Evolutionary conservation across 139 green algal genomes (phyloP).

Genomic region (Chlorella vulgaris): DNA sequence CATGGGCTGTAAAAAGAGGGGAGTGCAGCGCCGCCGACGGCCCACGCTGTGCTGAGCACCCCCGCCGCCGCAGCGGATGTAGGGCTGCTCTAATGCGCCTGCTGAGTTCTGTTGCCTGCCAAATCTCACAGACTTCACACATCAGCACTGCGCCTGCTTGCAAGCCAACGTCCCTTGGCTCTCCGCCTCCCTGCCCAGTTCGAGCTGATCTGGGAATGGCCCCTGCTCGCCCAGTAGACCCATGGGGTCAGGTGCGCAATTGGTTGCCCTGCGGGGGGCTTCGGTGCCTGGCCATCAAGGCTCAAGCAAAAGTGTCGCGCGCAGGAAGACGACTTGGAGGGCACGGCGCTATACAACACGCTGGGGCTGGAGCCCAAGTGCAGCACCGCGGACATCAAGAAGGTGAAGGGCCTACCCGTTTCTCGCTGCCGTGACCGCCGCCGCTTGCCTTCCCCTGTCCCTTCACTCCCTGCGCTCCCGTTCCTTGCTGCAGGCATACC

Average conservation of each 20-base stretch:
- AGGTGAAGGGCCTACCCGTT: slow-evolving; percentile 20
- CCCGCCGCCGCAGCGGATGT: no score
- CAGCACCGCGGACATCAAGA: slow-evolving; percentile 50
- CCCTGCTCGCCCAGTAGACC: slow-evolving; percentile 9
- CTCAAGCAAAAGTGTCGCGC: no score
- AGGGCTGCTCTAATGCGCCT: no score
- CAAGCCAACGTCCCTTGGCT: neutral
- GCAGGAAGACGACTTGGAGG: slow-evolving; percentile 68
- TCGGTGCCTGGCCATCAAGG: no score
- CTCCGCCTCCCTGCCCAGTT: neutral
- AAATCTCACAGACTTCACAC: neutral
- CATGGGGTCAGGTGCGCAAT: slow-evolving; percentile 40
- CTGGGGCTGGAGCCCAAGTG: slow-evolving; percentile 44
- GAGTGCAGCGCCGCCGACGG: no score
- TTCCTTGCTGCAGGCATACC: slow-evolving; percentile 59
- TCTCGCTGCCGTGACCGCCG: neutral
- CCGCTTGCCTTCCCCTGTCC: slow-evolving; percentile 4
- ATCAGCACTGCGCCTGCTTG: neutral
- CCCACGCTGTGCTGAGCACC: no score
- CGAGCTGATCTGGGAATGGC: neutral
- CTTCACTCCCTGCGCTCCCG: no score
- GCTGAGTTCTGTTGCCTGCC: neutral
- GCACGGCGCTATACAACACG: slow-evolving; percentile 49
- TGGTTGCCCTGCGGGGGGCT: neutral
- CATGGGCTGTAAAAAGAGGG: no score